phyloP scores from a whole-genome alignment of 257 asterid species.

The Ilex aquifolium region DNA sequence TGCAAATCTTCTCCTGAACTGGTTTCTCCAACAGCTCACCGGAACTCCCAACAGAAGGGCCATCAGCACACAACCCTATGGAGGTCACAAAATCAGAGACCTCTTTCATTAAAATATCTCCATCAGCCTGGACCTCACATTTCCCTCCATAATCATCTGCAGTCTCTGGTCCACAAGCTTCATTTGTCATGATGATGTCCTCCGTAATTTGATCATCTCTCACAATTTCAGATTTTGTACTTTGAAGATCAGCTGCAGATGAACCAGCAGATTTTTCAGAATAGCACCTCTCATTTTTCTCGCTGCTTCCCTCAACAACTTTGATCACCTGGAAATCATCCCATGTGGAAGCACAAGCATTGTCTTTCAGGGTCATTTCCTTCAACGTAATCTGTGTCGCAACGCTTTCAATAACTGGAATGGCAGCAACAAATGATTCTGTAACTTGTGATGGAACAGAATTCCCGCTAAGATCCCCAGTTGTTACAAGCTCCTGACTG shows the following conservation, averaged over 20 bases:
- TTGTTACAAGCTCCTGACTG: constrained; percentile 7
- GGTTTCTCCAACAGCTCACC: constrained; percentile 24
- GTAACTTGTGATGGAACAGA: constrained; percentile 17
- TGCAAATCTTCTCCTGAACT: constrained; percentile 9
- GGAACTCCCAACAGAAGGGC: constrained; percentile 4
- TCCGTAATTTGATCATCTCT: constrained; percentile 21
- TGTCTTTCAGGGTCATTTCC: constrained; percentile 11
- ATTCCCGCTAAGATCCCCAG: constrained; percentile 7
- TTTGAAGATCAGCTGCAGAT: constrained; percentile 6
- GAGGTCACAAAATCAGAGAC: constrained; percentile 18
- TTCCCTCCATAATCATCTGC: constrained; percentile 23
- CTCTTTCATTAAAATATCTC: constrained; percentile 23
- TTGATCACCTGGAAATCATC: constrained; percentile 9
- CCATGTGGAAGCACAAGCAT: constrained; percentile 17
- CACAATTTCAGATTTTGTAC: constrained; percentile 18
- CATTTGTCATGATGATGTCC: constrained; percentile 16
- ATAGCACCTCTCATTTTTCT: constrained; percentile 15
- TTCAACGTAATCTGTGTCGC: constrained; percentile 16
- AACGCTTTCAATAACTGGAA: constrained; percentile 16
- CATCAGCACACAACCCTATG: constrained; percentile 22
- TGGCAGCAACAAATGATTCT: constrained; percentile 22
- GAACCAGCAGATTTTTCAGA: constrained; percentile 25
- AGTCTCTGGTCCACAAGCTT: constrained; percentile 12
- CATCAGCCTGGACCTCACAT: constrained; percentile 16
- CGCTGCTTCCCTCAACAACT: constrained; percentile 20